Percentiles rank a stretch among this genome's conserved stretches.
Conservation (phyloP, 331 rosid species). For the Erythrophleum ivorense region DNA sequence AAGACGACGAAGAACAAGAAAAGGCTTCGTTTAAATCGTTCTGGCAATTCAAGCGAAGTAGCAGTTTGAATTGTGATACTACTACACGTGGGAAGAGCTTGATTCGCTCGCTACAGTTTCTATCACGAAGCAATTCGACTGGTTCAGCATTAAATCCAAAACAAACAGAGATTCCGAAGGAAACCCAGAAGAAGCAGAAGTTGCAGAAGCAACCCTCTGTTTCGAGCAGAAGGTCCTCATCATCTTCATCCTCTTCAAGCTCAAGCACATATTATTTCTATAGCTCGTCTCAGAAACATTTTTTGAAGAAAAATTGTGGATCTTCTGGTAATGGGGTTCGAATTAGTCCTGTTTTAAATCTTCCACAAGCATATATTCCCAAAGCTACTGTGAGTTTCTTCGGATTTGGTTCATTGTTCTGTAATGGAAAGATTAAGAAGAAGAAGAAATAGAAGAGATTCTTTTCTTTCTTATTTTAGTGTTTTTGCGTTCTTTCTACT, state of each 20-base stretch:
- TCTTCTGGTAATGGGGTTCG: slow-evolving; percentile 54
- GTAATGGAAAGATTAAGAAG: slow-evolving; percentile 61
- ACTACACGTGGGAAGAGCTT: slow-evolving; percentile 50
- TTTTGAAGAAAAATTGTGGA: slow-evolving; percentile 58
- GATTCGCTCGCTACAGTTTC: slow-evolving; percentile 62
- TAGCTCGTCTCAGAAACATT: slow-evolving; percentile 51
- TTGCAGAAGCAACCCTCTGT: slow-evolving; percentile 78
- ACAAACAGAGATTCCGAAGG: slow-evolving; percentile 46
- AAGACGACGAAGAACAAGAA: slow-evolving; percentile 60
- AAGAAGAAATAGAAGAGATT: slow-evolving; percentile 57
- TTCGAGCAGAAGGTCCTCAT: slow-evolving; percentile 63
- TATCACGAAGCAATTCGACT: slow-evolving; percentile 74
- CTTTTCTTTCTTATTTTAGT: neutral
- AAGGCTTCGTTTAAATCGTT: slow-evolving; percentile 63
- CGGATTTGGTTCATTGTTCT: slow-evolving; percentile 65
- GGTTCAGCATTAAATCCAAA: slow-evolving; percentile 63
- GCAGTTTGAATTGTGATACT: slow-evolving; percentile 78
- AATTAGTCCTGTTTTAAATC: slow-evolving; percentile 71
- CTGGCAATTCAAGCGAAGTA: slow-evolving; percentile 93
- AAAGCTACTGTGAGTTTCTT: slow-evolving; percentile 66
- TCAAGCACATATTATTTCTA: slow-evolving; percentile 60
- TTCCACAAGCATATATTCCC: slow-evolving; percentile 74
- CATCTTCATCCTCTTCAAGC: slow-evolving; percentile 45
- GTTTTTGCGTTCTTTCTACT: slow-evolving; percentile 2
- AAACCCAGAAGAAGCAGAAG: slow-evolving; percentile 59